phyloP scores from a whole-genome alignment of 2,329 filamentous ascomycete genomes.

The Fusarium virguliforme region DNA sequence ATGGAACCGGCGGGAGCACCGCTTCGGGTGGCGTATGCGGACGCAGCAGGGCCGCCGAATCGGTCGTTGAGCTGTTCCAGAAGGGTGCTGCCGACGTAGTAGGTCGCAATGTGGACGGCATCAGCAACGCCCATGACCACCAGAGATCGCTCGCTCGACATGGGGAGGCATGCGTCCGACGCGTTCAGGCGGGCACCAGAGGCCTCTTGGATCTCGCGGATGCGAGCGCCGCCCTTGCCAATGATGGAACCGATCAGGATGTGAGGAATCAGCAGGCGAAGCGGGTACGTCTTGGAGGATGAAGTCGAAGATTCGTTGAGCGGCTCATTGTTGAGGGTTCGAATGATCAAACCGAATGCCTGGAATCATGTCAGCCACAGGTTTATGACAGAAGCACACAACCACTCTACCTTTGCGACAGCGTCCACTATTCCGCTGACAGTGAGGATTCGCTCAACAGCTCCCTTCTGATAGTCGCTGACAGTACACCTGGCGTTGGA shows the following conservation, averaged over 20 bases:
- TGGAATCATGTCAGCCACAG: constrained; percentile 58
- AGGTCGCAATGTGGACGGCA: constrained; percentile 98
- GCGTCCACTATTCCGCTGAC: constrained; percentile 97
- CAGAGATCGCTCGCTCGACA: constrained; percentile 97
- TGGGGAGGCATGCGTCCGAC: constrained; percentile 92
- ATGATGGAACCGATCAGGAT: constrained; percentile 99
- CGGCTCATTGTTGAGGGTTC: constrained; percentile 97
- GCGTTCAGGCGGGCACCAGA: constrained; percentile 97
- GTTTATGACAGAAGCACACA: neutral
- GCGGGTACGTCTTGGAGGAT: constrained; percentile 96
- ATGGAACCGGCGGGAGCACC: constrained; percentile 94
- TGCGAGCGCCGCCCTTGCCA: constrained; percentile 94
- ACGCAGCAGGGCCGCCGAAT: constrained; percentile 95
- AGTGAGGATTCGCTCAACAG: constrained; percentile 96
- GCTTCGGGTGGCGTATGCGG: constrained; percentile 96
- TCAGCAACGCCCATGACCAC: constrained; percentile 98
- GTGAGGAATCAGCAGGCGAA: constrained; percentile 94
- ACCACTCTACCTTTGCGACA: constrained; percentile 86
- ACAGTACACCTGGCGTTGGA: constrained; percentile 99
- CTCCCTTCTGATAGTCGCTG: constrained; percentile 97
- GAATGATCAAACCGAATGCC: constrained; percentile 98
- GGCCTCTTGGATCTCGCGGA: constrained; percentile 98
- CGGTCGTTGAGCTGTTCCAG: constrained; percentile 97
- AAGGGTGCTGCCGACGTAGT: constrained; percentile 98
- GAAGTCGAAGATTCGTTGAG: constrained; percentile 89